A percentile compares a stretch with the other conserved stretches of the same genome.
Evolutionary conservation across 768 basidiomycete species (phyloP).

Genomic region (Tricholoma furcatifolium): DNA sequence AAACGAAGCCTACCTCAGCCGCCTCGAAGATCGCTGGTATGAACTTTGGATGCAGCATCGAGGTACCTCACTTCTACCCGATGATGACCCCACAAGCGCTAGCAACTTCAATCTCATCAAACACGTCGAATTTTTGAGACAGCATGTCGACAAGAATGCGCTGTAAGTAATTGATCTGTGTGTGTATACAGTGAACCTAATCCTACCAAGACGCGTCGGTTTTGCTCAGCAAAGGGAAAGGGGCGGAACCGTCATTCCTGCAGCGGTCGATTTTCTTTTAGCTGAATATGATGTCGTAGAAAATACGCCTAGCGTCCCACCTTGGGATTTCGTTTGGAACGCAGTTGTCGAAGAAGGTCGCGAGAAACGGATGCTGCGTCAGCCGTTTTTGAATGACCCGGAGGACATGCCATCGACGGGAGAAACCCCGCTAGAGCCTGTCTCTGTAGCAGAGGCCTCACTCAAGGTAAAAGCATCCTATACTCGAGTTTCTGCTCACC

Average conservation of each 20-base stretch:
- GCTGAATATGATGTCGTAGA: conserved; percentile 52
- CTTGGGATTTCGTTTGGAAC: conserved; percentile 79
- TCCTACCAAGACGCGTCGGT: conserved; percentile 56
- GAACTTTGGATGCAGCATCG: conserved; percentile 72
- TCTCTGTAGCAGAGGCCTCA: conserved; percentile 62
- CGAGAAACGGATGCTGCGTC: conserved; percentile 63
- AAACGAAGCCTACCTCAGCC: conserved; percentile 71
- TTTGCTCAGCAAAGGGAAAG: conserved; percentile 46
- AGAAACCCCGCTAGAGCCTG: conserved; percentile 34
- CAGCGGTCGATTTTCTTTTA: conserved; percentile 41
- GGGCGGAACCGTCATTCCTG: conserved; percentile 35
- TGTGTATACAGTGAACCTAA: conserved; percentile 11
- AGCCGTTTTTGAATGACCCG: conserved; percentile 48
- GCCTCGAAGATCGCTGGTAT: conserved; percentile 82
- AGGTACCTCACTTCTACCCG: conserved; percentile 66
- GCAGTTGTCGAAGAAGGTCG: conserved; percentile 70
- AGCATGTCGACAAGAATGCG: conserved; percentile 81
- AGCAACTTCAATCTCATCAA: conserved; percentile 76
- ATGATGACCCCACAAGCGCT: conserved; percentile 64
- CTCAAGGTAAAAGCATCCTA: conserved; percentile 53
- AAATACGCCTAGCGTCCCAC: conserved; percentile 35
- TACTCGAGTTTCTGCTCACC: background rate
- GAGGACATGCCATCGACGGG: conserved; percentile 35
- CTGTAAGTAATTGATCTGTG: conserved; percentile 54
- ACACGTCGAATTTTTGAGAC: conserved; percentile 81